phyloP scores from a whole-genome alignment of 1,284 basidiomycete genomes.

The Cerrena zonata region DNA sequence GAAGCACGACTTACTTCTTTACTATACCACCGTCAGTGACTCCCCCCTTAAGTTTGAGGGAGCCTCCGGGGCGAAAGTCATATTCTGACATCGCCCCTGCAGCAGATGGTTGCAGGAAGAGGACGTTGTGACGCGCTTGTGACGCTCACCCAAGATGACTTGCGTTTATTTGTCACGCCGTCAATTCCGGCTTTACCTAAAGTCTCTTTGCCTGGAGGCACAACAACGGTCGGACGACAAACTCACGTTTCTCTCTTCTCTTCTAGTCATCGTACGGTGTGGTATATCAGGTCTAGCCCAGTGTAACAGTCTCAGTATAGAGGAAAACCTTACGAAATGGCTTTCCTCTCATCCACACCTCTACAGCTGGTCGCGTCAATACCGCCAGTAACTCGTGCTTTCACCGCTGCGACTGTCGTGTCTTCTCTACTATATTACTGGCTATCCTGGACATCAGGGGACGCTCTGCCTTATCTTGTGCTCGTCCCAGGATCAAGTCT shows the following conservation, averaged over 20 bases:
- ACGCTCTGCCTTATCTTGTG: conserved; percentile 69
- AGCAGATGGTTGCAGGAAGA: conserved; percentile 20
- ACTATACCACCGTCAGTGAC: conserved; percentile 67
- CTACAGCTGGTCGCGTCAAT: conserved; percentile 61
- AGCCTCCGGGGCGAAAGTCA: conserved; percentile 79
- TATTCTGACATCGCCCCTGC: conserved; percentile 68
- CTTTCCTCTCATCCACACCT: conserved; percentile 61
- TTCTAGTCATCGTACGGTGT: background rate
- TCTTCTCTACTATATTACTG: conserved; percentile 63
- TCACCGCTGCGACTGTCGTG: conserved; percentile 64
- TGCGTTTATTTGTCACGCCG: background rate
- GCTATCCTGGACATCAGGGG: conserved; percentile 50
- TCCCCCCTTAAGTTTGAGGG: conserved; percentile 85
- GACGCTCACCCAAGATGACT: conserved; percentile 15
- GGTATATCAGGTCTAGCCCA: no score
- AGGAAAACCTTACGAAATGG: conserved; percentile 47
- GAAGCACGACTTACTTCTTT: conserved; percentile 64
- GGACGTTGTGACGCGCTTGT: conserved; percentile 18
- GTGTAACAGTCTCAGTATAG: no score
- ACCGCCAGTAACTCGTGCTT: conserved; percentile 74
- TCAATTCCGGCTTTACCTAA: background rate
- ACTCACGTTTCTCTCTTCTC: background rate
- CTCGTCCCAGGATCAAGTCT: conserved; percentile 79
- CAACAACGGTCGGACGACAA: background rate
- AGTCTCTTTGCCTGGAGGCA: background rate